Percentiles rank a stretch among this genome's conserved stretches.
phyloP scores from a whole-genome alignment of 106 monocot genomes.

The Dendrobium huoshanense region DNA sequence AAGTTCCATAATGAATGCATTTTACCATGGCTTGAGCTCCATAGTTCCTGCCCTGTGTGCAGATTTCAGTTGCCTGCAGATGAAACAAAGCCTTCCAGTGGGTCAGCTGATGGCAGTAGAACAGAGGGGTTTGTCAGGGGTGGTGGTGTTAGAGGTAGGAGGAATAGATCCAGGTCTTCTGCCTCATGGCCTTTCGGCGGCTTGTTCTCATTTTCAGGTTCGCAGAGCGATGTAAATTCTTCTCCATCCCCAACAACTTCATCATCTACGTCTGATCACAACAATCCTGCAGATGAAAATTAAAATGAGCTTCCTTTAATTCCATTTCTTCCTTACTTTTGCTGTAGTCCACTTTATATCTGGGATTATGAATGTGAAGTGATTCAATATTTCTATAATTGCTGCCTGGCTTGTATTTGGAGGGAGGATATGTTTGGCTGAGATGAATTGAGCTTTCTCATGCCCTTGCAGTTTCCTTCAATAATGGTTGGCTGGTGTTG shows the following conservation, averaged over 20 bases:
- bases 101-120: neutral
- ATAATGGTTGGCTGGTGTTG: too few relatives aligned
- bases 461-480: too few relatives aligned
- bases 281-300: neutral
- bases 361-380: too few relatives aligned
- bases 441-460: neutral
- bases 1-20: conserved; percentile 38
- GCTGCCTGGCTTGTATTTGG: too few relatives aligned
- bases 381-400: too few relatives aligned
- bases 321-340: too few relatives aligned
- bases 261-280: neutral
- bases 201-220: conserved; percentile 18
- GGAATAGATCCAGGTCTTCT: conserved; percentile 5
- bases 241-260: neutral
- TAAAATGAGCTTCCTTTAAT: neutral
- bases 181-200: conserved; percentile 25
- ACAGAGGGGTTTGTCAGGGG: neutral
- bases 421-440: neutral
- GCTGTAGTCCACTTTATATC: too few relatives aligned
- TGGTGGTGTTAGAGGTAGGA: neutral
- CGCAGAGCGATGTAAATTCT: neutral
- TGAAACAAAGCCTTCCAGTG: conserved; percentile 17
- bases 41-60: conserved; percentile 53
- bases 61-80: conserved; percentile 38
- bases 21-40: conserved; percentile 46